phyloP scores from a whole-genome alignment of 2,329 filamentous ascomycete genomes.

The Diaporthe aspalathi region DNA sequence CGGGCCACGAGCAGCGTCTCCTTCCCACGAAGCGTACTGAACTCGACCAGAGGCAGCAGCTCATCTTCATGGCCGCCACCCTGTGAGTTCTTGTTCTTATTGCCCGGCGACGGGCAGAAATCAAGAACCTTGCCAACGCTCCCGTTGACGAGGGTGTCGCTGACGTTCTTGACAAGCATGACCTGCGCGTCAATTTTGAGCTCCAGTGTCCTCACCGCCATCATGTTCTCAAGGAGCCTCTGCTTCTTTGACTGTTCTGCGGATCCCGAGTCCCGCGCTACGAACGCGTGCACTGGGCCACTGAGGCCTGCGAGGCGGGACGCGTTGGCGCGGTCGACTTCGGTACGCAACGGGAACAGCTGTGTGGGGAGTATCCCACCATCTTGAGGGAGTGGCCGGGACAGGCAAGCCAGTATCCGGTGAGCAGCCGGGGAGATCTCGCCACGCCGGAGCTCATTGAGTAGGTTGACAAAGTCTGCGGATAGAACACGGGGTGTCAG shows the following conservation, averaged over 20 bases:
- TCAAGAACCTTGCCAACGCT: slow-evolving; percentile 78
- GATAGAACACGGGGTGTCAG: neutral
- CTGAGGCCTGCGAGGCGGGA: slow-evolving; percentile 70
- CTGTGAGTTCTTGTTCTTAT: neutral
- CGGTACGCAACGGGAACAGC: slow-evolving; percentile 75
- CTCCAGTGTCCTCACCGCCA: slow-evolving; percentile 73
- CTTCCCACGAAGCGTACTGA: slow-evolving; percentile 29
- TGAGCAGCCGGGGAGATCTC: slow-evolving; percentile 70
- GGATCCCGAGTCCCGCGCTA: slow-evolving; percentile 69
- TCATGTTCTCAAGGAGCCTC: slow-evolving; percentile 74
- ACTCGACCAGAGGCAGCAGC: slow-evolving; percentile 33
- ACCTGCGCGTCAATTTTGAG: slow-evolving; percentile 81
- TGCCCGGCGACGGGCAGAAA: slow-evolving; percentile 53
- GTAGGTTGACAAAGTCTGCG: slow-evolving; percentile 74
- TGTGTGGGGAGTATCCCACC: slow-evolving; percentile 76
- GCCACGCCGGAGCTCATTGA: slow-evolving; percentile 81
- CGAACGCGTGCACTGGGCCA: slow-evolving; percentile 68
- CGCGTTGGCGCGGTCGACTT: slow-evolving; percentile 78
- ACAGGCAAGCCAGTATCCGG: slow-evolving; percentile 69
- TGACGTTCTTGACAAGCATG: slow-evolving; percentile 85
- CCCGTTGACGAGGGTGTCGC: slow-evolving; percentile 79
- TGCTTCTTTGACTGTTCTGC: slow-evolving; percentile 67
- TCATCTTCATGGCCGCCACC: neutral
- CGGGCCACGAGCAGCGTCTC: slow-evolving; percentile 28
- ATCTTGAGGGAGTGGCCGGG: slow-evolving; percentile 66